Evolutionary conservation across 192 early-diverging fungal species (phyloP), one percentile per base, ranked within the genome.

Genomic region (Backusella australiensis): DNA sequence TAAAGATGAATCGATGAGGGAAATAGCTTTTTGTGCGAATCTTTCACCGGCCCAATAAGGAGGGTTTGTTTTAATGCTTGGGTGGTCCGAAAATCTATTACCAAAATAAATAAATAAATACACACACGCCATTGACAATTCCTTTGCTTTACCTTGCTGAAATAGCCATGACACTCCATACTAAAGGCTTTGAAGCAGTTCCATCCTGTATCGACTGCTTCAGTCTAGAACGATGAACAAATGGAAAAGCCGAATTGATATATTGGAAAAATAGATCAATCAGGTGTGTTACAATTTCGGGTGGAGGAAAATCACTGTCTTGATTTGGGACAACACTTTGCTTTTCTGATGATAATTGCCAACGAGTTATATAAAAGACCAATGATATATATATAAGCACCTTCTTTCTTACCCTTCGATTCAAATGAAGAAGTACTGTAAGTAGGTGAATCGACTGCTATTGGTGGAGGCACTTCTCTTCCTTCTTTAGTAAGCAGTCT

Each of bases 21-120:
- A 74, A 0, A 66, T 77, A 4, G 85, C 82, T 36, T 80, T 87
- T 32, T 67, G 74, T 0, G 88, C 84, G 81, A 85, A 89, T 9
- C 67, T 74, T 29, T 89, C 86, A 38, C 86, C 85, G n/a, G 88
- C 78, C 53, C 86, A 74, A 68, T 87, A 86, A n/a, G 83, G 76
- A 21, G 86, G 85, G 17, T 82, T 82, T 7, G 80, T 82, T 15
- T 77, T 78, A 0, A 89, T 85, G 34, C 73, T 80, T 2, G 80
- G 83, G 34, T 85, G 80, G 15, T 83, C 73, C 1, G 88, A 86
- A 49, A 84, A 87, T 56, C 80, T 82, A 5, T 9, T 38, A 8
- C 8, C 2, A 56, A n/a, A n/a, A 34, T 67, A 34, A n/a, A 34
- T 29, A 63, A 63, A 59, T 53, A 29, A 63, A 63, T 63, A 44